These are phyloP conservation scores for Neurospora africana DNA, from an alignment of 495 filamentous ascomycete species.

Conservation along the genomic window DNA sequence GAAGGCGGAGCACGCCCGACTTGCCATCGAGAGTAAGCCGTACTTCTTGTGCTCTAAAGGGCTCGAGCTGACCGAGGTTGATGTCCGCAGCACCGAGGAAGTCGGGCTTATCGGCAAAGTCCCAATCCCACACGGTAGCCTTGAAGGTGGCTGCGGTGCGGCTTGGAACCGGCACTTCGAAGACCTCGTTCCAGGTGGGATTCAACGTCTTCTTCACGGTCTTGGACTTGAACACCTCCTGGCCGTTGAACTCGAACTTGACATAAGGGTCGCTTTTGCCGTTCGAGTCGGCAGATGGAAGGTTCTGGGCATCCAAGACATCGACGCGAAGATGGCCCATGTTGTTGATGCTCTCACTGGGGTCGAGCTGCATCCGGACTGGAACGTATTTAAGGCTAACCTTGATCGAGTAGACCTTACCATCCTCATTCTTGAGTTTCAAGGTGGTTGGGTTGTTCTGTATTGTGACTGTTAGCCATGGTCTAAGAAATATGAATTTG, in stretches of 20 bases:
- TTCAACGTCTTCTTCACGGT: constrained; percentile 92
- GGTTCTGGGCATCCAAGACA: constrained; percentile 74
- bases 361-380: constrained; percentile 85
- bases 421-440: constrained; percentile 61
- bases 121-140: constrained; percentile 85
- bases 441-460: constrained; percentile 84
- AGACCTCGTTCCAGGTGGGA: constrained; percentile 91
- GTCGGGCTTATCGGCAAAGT: constrained; percentile 86
- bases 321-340: constrained; percentile 88
- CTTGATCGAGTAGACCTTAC: constrained; percentile 68
- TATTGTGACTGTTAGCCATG: constrained; percentile 5
- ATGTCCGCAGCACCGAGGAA: constrained; percentile 70
- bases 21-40: constrained; percentile 77
- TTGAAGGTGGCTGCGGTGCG: constrained; percentile 78
- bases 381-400: constrained; percentile 92
- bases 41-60: constrained; percentile 65
- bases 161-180: constrained; percentile 72
- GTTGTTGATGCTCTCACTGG: constrained; percentile 95
- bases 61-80: constrained; percentile 71
- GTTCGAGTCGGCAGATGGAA: constrained; percentile 89
- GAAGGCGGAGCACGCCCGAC: constrained; percentile 70
- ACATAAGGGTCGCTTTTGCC: constrained; percentile 95
- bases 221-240: constrained; percentile 85
- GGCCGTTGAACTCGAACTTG: constrained; percentile 81
- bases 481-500: background rate